phyloP scores from a whole-genome alignment of 306 rosid species.

The Medicago lupulina region DNA sequence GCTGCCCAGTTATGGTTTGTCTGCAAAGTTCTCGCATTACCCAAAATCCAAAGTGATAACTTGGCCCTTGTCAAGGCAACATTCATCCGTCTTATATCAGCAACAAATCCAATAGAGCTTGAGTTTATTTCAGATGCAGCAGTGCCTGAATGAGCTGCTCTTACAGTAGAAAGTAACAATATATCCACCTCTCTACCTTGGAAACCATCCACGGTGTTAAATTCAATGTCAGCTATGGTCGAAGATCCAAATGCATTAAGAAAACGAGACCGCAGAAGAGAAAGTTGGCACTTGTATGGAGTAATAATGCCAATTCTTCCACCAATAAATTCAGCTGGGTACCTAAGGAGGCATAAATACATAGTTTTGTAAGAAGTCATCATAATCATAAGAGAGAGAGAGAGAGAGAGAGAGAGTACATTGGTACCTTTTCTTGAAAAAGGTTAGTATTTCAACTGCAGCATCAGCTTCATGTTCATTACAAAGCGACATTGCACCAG shows the following conservation, averaged over 20 bases:
- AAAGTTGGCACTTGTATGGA: conserved; percentile 87
- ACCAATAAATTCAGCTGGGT: conserved; percentile 74
- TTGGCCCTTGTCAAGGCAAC: conserved; percentile 97
- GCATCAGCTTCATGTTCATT: conserved; percentile 95
- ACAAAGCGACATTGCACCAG: conserved; percentile 80
- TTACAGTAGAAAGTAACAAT: conserved; percentile 88
- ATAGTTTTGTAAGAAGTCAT: conserved; percentile 39
- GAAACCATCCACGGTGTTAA: conserved; percentile 96
- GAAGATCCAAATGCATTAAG: conserved; percentile 79
- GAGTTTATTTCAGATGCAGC: conserved; percentile 55
- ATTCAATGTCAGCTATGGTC: conserved; percentile 62
- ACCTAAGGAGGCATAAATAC: conserved; percentile 53
- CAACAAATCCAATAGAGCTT: conserved; percentile 88
- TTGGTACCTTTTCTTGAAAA: conserved; percentile 72
- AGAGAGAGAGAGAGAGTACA: conserved; percentile 20
- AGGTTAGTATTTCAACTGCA: conserved; percentile 75
- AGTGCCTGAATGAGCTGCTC: conserved; percentile 66
- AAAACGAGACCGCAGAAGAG: conserved; percentile 83
- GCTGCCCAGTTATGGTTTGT: conserved; percentile 85
- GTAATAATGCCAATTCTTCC: conserved; percentile 92
- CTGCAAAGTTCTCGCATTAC: conserved; percentile 89
- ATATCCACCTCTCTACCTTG: conserved; percentile 99
- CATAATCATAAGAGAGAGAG: conserved; percentile 11
- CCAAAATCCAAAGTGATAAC: conserved; percentile 89
- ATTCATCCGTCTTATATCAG: conserved; percentile 98